Conservation (phyloP, 2,329 filamentous ascomycete species). For the Apiospora marii region DNA sequence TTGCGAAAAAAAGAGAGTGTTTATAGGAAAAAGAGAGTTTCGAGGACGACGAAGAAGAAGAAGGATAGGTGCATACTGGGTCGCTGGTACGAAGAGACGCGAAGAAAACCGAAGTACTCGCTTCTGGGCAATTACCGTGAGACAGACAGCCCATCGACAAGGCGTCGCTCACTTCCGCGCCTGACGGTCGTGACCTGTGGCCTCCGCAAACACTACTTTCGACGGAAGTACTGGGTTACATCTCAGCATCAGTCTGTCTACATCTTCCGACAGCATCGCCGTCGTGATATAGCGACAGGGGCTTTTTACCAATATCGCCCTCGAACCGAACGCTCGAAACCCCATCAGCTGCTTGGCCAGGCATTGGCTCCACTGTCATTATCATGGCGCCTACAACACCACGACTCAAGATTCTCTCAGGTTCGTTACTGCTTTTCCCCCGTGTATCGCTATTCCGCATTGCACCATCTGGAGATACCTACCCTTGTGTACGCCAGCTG, state of each 20-base stretch:
- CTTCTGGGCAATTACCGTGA: slow-evolving; percentile 19
- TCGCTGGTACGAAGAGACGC: slow-evolving; percentile 3
- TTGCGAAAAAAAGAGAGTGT: slow-evolving; percentile 9
- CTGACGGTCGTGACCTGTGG: slow-evolving; percentile 25
- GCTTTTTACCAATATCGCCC: background rate
- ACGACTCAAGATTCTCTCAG: slow-evolving; percentile 68
- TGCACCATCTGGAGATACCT: background rate
- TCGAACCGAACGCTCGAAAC: slow-evolving; percentile 31
- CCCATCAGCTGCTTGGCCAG: slow-evolving; percentile 29
- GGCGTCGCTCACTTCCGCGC: slow-evolving; percentile 28
- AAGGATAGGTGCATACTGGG: slow-evolving; percentile 23
- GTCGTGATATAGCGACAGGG: slow-evolving; percentile 23
- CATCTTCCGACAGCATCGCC: slow-evolving; percentile 18
- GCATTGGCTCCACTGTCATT: slow-evolving; percentile 40
- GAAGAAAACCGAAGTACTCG: slow-evolving; percentile 22
- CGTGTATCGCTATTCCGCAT: background rate
- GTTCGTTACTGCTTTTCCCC: slow-evolving; percentile 51
- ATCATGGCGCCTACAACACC: slow-evolving; percentile 67
- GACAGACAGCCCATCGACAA: slow-evolving; percentile 23
- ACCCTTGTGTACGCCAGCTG: background rate
- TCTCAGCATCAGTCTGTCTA: slow-evolving; percentile 15
- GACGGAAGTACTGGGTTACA: slow-evolving; percentile 22
- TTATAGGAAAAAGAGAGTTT: slow-evolving; percentile 10
- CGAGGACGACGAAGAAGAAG: slow-evolving; percentile 3
- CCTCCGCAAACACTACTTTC: slow-evolving; percentile 23